Conservation (phyloP, 2,329 filamentous ascomycete species). For the Cordyceps pruinosa region DNA sequence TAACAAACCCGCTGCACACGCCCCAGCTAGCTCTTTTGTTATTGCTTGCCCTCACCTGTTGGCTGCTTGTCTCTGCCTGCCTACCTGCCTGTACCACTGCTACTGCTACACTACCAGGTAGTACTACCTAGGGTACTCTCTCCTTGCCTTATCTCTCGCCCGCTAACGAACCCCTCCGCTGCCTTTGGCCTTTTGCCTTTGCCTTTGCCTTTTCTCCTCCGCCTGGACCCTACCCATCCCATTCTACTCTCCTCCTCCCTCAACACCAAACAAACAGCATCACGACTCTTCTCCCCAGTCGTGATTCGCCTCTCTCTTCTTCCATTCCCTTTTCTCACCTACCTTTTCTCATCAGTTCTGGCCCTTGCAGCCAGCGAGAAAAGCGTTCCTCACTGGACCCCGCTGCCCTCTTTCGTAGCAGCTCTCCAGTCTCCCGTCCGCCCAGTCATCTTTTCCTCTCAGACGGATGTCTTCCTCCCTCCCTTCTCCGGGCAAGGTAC, state of each 20-base stretch:
- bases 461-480: slow-evolving; percentile 9
- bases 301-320: background rate
- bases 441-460: slow-evolving; percentile 3
- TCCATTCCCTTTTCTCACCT: background rate
- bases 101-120: no score
- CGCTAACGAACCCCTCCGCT: slow-evolving; percentile 12
- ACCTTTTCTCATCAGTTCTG: slow-evolving; percentile 12
- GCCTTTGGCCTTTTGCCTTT: no score
- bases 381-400: slow-evolving; percentile 6
- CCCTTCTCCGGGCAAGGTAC: slow-evolving; percentile 11
- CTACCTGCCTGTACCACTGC: no score
- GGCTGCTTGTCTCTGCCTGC: background rate
- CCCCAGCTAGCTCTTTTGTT: background rate
- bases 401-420: background rate
- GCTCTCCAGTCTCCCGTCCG: background rate
- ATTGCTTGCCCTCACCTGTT: background rate
- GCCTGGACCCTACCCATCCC: slow-evolving; percentile 8
- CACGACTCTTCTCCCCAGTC: slow-evolving; percentile 10
- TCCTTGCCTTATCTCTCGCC: slow-evolving; percentile 8
- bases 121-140: background rate
- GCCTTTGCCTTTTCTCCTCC: background rate
- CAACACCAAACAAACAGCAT: slow-evolving; percentile 9
- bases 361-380: slow-evolving; percentile 7
- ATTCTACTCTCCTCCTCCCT: slow-evolving; percentile 1
- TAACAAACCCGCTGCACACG: slow-evolving; percentile 1